Percentiles rank a stretch among this genome's conserved stretches.
Evolutionary conservation across 805 yeast species (phyloP).

Genomic region (Barnettozyma californica): DNA sequence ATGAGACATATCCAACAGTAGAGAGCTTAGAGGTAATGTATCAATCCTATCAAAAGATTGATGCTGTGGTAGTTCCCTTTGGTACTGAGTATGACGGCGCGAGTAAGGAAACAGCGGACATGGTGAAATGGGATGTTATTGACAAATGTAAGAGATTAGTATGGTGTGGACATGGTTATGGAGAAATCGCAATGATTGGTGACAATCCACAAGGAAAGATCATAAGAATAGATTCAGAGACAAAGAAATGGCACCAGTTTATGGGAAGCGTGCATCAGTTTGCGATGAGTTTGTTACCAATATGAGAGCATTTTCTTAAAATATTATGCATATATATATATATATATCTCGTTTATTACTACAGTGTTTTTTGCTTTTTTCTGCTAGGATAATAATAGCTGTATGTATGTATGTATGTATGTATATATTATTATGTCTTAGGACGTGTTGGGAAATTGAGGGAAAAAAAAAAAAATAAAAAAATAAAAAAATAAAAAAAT

Average conservation of each 20-base stretch:
- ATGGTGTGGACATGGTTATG: slow-evolving; percentile 54
- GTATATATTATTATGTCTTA: too few species aligned
- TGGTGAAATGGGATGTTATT: slow-evolving; percentile 38
- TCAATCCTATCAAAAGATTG: slow-evolving; percentile 33
- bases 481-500: too few species aligned
- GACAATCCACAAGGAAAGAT: slow-evolving; percentile 16
- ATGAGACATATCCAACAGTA: neutral
- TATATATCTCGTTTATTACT: too few species aligned
- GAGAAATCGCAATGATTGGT: slow-evolving; percentile 32
- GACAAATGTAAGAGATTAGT: slow-evolving; percentile 43
- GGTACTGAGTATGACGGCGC: slow-evolving; percentile 30
- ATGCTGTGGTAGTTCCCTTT: slow-evolving; percentile 47
- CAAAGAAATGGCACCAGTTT: slow-evolving; percentile 26
- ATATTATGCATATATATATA: neutral
- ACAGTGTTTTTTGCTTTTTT: too few species aligned
- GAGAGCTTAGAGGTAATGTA: neutral
- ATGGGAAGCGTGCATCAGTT: slow-evolving; percentile 25
- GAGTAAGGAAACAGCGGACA: slow-evolving; percentile 39
- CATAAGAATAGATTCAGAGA: slow-evolving; percentile 16
- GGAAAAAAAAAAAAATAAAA: too few species aligned
- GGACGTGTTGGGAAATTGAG: too few species aligned
- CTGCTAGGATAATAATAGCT: too few species aligned
- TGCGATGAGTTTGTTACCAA: neutral
- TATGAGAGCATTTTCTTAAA: neutral
- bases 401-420: too few species aligned